A percentile compares a stretch with the other conserved stretches of the same genome.
These are phyloP conservation scores for Pythium chondricola DNA, from an alignment of 352 stramenopile species.

Conservation along the genomic window DNA sequence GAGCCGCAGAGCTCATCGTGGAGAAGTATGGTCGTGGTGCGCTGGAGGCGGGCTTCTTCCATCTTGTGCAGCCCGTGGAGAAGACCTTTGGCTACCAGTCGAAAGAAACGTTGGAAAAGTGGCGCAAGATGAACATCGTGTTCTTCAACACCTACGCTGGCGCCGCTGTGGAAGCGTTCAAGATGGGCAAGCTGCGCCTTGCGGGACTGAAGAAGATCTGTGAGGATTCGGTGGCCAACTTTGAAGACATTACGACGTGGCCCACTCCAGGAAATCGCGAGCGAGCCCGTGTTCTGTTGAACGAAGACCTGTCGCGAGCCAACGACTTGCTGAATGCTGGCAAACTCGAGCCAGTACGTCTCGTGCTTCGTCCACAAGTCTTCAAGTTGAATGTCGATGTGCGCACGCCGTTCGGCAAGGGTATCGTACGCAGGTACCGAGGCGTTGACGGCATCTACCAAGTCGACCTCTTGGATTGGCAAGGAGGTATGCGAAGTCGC, in stretches of 20 bases:
- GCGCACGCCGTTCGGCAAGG: constrained; percentile 55
- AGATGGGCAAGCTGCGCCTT: constrained; percentile 66
- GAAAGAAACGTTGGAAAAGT: constrained; percentile 66
- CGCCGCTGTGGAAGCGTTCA: constrained; percentile 69
- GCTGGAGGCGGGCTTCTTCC: constrained; percentile 85
- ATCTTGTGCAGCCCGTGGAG: constrained; percentile 82
- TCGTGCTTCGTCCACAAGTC: constrained; percentile 58
- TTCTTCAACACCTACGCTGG: constrained; percentile 91
- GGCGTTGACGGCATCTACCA: constrained; percentile 72
- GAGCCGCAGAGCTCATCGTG: constrained; percentile 86
- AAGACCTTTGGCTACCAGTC: constrained; percentile 80
- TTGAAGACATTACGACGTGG: constrained; percentile 55
- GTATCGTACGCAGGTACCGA: constrained; percentile 66
- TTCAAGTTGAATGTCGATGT: constrained; percentile 53
- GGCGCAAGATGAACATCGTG: constrained; percentile 83
- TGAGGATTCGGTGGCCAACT: constrained; percentile 40
- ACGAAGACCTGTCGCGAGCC: constrained; percentile 49
- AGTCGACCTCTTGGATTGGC: constrained; percentile 75
- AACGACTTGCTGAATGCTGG: constrained; percentile 49
- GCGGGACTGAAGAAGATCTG: constrained; percentile 64
- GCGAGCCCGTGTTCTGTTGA: constrained; percentile 48
- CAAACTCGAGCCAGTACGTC: constrained; percentile 22
- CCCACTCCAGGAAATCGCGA: constrained; percentile 53
- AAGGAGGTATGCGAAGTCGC: constrained; percentile 28
- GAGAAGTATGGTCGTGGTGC: constrained; percentile 61